phyloP scores from a whole-genome alignment of 345 rosid genomes.

The Gynandropsis gynandra region DNA sequence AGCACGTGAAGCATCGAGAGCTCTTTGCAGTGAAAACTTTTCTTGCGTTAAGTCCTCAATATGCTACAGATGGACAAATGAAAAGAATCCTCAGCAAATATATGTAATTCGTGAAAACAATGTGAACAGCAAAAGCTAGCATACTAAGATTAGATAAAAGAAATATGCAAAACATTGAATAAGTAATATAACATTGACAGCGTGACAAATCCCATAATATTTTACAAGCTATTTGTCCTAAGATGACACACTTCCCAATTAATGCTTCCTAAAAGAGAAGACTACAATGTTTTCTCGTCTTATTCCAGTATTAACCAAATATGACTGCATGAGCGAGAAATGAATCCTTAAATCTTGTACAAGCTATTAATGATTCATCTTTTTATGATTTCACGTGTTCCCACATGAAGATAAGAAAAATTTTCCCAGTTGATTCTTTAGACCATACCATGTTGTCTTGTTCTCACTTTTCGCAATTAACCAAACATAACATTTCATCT shows the following conservation, averaged over 20 bases:
- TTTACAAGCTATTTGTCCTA: constrained; percentile 7
- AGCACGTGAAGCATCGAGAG: constrained; percentile 88
- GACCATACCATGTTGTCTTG: not conserved
- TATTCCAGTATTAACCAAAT: too few relatives aligned
- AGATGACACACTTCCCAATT: not conserved
- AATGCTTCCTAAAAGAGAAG: too few relatives aligned
- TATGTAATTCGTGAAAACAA: not conserved
- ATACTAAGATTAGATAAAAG: not conserved
- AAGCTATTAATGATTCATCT: too few relatives aligned
- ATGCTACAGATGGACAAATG: constrained; percentile 47
- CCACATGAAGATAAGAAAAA: too few relatives aligned
- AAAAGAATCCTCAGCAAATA: constrained; percentile 16
- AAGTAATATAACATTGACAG: not conserved
- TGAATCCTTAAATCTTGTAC: too few relatives aligned
- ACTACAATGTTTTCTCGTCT: too few relatives aligned
- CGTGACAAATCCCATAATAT: constrained; percentile 10
- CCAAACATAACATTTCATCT: constrained; percentile 13
- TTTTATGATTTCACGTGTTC: too few relatives aligned
- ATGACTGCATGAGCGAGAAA: too few relatives aligned
- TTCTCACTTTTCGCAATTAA: constrained; percentile 9
- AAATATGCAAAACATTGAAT: not conserved
- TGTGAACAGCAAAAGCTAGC: constrained; percentile 7
- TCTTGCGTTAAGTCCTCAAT: constrained; percentile 98
- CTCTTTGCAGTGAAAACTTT: constrained; percentile 90
- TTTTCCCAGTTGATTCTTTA: constrained; percentile 2